These are phyloP conservation scores for Trypanosoma scelopori DNA, from an alignment of 208 protist species.

Conservation along the genomic window DNA sequence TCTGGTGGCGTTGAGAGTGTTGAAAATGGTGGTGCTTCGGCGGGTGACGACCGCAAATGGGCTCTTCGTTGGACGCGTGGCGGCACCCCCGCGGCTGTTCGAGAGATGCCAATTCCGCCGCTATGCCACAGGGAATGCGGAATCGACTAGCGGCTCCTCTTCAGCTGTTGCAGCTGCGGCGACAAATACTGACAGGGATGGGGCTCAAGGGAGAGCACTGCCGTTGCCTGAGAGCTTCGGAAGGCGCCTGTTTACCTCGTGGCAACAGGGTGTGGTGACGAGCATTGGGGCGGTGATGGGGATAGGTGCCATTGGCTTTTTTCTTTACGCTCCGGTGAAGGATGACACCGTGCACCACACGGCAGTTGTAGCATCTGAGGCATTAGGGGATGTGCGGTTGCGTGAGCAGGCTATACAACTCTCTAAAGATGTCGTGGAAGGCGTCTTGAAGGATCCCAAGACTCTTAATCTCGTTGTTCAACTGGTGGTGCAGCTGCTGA, in stretches of 20 bases:
- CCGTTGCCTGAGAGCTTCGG: conserved; percentile 20
- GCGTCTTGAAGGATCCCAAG: conserved; percentile 68
- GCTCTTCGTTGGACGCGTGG: neutral
- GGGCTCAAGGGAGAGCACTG: neutral
- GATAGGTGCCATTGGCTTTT: conserved; percentile 70
- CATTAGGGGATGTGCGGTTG: conserved; percentile 64
- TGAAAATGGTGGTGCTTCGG: conserved; percentile 1
- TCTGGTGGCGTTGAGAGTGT: no score
- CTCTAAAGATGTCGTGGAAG: conserved; percentile 80
- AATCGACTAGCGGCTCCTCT: neutral
- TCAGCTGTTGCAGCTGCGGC: neutral
- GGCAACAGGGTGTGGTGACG: conserved; percentile 86
- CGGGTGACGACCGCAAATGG: neutral
- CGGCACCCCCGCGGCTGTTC: neutral
- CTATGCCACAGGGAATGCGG: neutral
- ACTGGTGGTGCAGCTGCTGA: conserved; percentile 63
- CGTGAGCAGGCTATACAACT: conserved; percentile 67
- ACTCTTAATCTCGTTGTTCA: conserved; percentile 65
- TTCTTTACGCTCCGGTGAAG: conserved; percentile 84
- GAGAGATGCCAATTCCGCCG: neutral
- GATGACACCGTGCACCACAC: conserved; percentile 91
- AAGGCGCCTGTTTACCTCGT: conserved; percentile 65
- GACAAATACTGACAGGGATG: neutral
- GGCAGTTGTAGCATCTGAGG: conserved; percentile 81
- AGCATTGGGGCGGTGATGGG: conserved; percentile 87